phyloP scores from a whole-genome alignment of 805 yeast genomes.

The Brettanomyces nanus region DNA sequence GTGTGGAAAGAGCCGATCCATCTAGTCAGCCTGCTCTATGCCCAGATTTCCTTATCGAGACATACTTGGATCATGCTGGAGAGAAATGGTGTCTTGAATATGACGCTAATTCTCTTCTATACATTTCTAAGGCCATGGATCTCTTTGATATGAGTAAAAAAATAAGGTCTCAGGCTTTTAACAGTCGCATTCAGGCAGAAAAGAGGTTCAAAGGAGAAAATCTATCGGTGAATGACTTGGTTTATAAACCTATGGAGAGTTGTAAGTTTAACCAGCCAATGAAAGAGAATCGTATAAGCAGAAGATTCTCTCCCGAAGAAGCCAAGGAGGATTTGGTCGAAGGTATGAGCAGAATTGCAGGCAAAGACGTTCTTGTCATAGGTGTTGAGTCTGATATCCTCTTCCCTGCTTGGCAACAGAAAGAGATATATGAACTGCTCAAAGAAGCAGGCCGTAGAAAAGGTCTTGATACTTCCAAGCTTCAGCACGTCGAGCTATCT shows the following conservation, averaged over 20 bases:
- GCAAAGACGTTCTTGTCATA: conserved; percentile 63
- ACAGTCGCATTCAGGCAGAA: conserved; percentile 33
- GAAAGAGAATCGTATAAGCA: conserved; percentile 39
- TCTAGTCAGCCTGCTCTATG: conserved; percentile 76
- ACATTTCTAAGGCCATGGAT: conserved; percentile 92
- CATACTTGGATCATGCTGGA: conserved; percentile 90
- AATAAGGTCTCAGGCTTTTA: conserved; percentile 36
- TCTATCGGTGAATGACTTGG: conserved; percentile 18
- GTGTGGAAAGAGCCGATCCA: conserved; percentile 80
- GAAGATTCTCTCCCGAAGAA: conserved; percentile 45
- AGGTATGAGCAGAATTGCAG: conserved; percentile 58
- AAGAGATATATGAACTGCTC: conserved; percentile 64
- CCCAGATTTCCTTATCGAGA: conserved; percentile 88
- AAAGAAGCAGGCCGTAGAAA: conserved; percentile 25
- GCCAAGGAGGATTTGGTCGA: conserved; percentile 49
- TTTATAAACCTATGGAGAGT: conserved; percentile 22
- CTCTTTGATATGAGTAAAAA: conserved; percentile 66
- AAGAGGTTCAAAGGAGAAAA: conserved; percentile 21
- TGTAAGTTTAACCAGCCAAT: conserved; percentile 41
- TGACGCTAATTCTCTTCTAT: conserved; percentile 83
- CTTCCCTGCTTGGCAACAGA: conserved; percentile 93
- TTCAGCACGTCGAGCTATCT: conserved; percentile 66
- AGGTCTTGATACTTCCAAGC: conserved; percentile 31
- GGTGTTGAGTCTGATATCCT: conserved; percentile 92
- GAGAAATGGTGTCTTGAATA: conserved; percentile 87